phyloP scores from a whole-genome alignment of 106 monocot genomes.

The Dactylorhiza incarnata region DNA sequence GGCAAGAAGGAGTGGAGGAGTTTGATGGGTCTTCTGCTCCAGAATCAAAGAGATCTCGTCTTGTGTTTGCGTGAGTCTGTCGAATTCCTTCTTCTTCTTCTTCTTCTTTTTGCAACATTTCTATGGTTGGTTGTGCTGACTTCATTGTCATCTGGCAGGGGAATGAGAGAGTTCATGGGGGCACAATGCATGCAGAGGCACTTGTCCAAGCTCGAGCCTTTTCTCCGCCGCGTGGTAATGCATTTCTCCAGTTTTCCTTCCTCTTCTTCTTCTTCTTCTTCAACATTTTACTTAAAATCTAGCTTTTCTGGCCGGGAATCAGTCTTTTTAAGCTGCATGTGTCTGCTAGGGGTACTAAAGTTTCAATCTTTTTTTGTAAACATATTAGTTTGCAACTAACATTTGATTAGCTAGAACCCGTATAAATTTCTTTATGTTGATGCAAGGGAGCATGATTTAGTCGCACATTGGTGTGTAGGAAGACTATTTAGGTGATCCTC shows the following conservation, averaged over 20 bases:
- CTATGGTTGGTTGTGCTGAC: slow-evolving; percentile 2
- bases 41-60: slow-evolving; percentile 29
- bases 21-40: slow-evolving; percentile 13
- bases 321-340: not conserved
- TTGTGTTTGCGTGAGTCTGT: slow-evolving; percentile 35
- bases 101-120: not conserved
- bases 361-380: not conserved
- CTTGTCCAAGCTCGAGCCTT: slow-evolving; percentile 58
- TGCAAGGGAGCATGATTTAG: not conserved
- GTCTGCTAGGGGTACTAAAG: not conserved
- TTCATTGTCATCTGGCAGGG: slow-evolving; percentile 17
- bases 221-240: slow-evolving; percentile 58
- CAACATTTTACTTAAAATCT: not conserved
- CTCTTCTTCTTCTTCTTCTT: not conserved
- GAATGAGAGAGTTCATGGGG: slow-evolving; percentile 44
- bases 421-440: not conserved
- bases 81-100: not conserved
- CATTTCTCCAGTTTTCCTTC: not conserved
- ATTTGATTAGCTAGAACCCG: not conserved
- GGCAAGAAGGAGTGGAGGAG: slow-evolving; percentile 20
- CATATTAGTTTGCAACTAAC: not conserved
- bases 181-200: slow-evolving; percentile 42
- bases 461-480: not conserved
- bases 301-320: not conserved
- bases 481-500: not conserved